These are phyloP conservation scores for Aspergillaceae sp. DNA, from an alignment of 2,329 filamentous ascomycete genomes.

Conservation along the genomic window DNA sequence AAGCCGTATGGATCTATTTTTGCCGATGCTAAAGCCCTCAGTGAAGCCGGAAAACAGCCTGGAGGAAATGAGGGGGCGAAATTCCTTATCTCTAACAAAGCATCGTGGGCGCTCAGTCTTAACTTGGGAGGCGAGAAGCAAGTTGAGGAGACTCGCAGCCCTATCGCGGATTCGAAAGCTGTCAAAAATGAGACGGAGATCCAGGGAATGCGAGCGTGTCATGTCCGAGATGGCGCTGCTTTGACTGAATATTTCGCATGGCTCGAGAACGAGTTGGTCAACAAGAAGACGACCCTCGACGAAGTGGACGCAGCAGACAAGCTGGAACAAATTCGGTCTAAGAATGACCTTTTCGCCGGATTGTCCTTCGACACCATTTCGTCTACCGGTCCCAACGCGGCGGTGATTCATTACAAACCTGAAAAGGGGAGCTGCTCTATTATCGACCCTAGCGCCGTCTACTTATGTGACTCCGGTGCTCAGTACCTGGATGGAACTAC, in stretches of 20 bases:
- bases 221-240: slow-evolving; percentile 86
- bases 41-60: slow-evolving; percentile 35
- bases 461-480: slow-evolving; percentile 94
- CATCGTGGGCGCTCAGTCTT: slow-evolving; percentile 85
- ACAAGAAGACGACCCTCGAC: slow-evolving; percentile 64
- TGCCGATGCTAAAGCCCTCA: slow-evolving; percentile 61
- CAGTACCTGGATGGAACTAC: slow-evolving; percentile 95
- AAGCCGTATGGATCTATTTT: slow-evolving; percentile 80
- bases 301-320: slow-evolving; percentile 91
- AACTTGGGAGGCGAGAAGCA: slow-evolving; percentile 76
- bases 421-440: slow-evolving; percentile 70
- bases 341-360: slow-evolving; percentile 69
- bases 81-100: slow-evolving; percentile 77
- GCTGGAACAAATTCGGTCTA: slow-evolving; percentile 56
- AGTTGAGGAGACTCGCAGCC: slow-evolving; percentile 80
- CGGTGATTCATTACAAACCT: slow-evolving; percentile 91
- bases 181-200: slow-evolving; percentile 88
- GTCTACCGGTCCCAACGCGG: slow-evolving; percentile 84
- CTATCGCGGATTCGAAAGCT: slow-evolving; percentile 82
- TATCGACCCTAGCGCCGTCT: slow-evolving; percentile 78
- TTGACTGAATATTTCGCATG: slow-evolving; percentile 91
- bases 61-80: slow-evolving; percentile 44
- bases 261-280: slow-evolving; percentile 80
- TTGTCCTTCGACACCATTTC: slow-evolving; percentile 95
- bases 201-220: slow-evolving; percentile 86